phyloP scores from a whole-genome alignment of 805 yeast species.

The Sugiyamaella floridensis region DNA sequence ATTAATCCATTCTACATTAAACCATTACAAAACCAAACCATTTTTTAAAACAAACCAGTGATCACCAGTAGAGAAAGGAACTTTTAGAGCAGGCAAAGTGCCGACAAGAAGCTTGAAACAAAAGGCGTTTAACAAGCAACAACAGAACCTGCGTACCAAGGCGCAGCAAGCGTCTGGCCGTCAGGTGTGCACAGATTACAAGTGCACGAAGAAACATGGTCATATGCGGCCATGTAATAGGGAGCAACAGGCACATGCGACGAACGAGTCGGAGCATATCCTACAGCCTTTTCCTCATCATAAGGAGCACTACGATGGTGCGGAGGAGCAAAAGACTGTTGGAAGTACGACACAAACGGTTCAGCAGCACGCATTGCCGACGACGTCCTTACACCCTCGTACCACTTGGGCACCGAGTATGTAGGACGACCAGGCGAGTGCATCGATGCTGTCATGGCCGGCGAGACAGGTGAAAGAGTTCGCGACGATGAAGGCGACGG shows the following conservation, averaged over 20 bases:
- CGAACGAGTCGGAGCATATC: neutral
- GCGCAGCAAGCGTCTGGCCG: conserved; percentile 1
- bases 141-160: conserved; percentile 6
- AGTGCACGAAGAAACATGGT: conserved; percentile 15
- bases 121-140: conserved; percentile 5
- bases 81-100: neutral
- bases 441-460: neutral
- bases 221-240: conserved; percentile 16
- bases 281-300: conserved; percentile 9
- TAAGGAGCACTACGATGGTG: neutral
- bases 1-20: neutral
- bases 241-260: neutral
- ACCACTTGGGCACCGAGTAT: conserved; percentile 25
- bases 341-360: conserved; percentile 20
- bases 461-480: conserved; percentile 2
- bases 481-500: neutral
- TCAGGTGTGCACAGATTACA: conserved; percentile 18
- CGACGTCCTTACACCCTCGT: conserved; percentile 13
- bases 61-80: neutral
- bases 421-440: conserved; percentile 10
- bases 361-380: neutral
- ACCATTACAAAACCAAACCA: neutral
- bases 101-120: neutral
- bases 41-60: neutral
- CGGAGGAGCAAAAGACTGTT: conserved; percentile 17